Conservation (phyloP, 768 basidiomycete species). For the Russula virescens region DNA sequence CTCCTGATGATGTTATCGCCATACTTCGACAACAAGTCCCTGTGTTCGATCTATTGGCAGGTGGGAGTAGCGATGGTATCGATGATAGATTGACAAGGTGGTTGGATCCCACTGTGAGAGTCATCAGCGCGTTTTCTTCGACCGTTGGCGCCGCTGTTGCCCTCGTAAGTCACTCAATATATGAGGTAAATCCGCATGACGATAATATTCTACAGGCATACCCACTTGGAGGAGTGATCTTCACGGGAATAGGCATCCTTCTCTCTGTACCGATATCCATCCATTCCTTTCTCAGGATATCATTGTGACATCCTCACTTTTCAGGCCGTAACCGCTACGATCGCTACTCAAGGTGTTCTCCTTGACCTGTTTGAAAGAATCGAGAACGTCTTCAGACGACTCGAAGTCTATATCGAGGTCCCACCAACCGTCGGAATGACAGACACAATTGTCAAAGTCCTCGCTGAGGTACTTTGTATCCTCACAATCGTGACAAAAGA, state of each 20-base stretch:
- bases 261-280: neutral
- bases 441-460: neutral
- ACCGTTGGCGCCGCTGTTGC: neutral
- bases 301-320: neutral
- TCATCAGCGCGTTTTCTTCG: neutral
- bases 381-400: neutral
- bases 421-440: neutral
- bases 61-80: neutral
- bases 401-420: neutral
- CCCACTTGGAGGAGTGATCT: neutral
- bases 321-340: neutral
- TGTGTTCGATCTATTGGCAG: neutral
- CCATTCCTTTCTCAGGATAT: neutral
- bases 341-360: neutral
- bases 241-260: neutral
- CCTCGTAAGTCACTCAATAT: neutral
- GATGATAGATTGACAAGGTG: neutral
- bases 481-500: constrained; percentile 1
- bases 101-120: neutral
- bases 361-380: neutral
- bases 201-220: neutral
- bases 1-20: neutral
- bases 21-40: neutral
- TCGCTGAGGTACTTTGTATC: constrained; percentile 1
- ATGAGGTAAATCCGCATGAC: neutral